These are phyloP conservation scores for Aspergillus panamensis DNA, from an alignment of 495 filamentous ascomycete genomes.

Conservation along the genomic window DNA sequence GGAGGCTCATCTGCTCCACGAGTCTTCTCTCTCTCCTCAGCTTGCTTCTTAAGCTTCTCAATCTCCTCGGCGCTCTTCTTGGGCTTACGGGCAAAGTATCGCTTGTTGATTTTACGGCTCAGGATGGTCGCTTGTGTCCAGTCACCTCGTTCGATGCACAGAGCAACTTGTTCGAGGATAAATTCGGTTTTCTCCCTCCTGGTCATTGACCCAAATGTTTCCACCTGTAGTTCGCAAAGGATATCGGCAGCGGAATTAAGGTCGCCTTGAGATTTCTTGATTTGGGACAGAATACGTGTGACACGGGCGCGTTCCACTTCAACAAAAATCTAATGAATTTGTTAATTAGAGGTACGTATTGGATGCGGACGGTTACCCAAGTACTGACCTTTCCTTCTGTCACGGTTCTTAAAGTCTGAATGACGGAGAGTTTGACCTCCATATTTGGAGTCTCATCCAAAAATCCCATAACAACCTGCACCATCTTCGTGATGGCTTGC, in stretches of 20 bases:
- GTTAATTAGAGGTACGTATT: constrained; percentile 7
- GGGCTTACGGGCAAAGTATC: constrained; percentile 81
- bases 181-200: constrained; percentile 97
- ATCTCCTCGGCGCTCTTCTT: constrained; percentile 84
- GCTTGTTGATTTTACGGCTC: constrained; percentile 92
- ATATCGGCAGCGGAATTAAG: constrained; percentile 85
- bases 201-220: constrained; percentile 98
- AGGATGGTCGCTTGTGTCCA: constrained; percentile 95
- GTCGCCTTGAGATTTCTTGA: constrained; percentile 93
- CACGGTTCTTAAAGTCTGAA: constrained; percentile 91
- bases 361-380: neutral
- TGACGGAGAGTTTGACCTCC: constrained; percentile 86
- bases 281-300: constrained; percentile 89
- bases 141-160: constrained; percentile 94
- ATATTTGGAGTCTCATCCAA: constrained; percentile 74
- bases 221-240: constrained; percentile 94
- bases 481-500: constrained; percentile 98
- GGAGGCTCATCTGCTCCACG: constrained; percentile 65
- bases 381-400: constrained; percentile 86
- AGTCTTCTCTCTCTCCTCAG: constrained; percentile 75
- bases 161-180: constrained; percentile 88
- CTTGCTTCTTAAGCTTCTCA: constrained; percentile 82
- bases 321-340: constrained; percentile 73
- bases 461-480: constrained; percentile 91
- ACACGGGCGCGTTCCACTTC: constrained; percentile 96